Base-by-base conservation (phyloP, 2,329 filamentous ascomycete species). In the Colletotrichum lupini region DNA sequence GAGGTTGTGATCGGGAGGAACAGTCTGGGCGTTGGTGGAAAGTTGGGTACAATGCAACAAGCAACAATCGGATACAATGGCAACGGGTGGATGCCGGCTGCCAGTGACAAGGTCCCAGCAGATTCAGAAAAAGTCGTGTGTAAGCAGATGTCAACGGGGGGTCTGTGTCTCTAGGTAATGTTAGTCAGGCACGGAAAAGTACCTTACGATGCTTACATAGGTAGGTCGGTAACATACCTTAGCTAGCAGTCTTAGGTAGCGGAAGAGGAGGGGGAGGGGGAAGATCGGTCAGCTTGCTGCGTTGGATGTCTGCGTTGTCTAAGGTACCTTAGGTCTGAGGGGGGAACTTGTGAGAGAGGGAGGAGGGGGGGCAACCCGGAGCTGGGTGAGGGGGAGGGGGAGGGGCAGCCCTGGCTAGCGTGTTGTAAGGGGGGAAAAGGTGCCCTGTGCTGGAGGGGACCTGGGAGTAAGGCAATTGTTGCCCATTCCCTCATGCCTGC, bases 331-430 rank as follows among this genome's bases (percentile, higher is more conserved):
- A 32, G 22, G 42, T 52, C 26, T 32, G 60, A 63, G 49, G 26
- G 42, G 42, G 60, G 26, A 14, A 30, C 60, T 1, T 42, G 7
- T 24, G 60, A 35, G 26, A n/a, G 28, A 52, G 26, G 22, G 37
- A 8, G 19, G 19, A 30, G 42, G 32, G 37, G 37, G 28, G 42
- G 26, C 26, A 28, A 28, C 42, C 19, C 19, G 60, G n/a, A 63
- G 60, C 60, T 35, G 61, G 46, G 46, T 30, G 42, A 49, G 59
- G 37, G 58, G 37, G 35, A n/a, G 16, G 22, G 58, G 58, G 60
- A 53, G 60, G 60, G 60, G 60, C 42, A 63, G 60, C 60, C n/a
- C 28, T 63, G 60, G 22, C 42, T 63, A 63, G 60, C 42, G 42
- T 63, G 12, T 35, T 22, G 26, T 35, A 52, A 19, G 42, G 26